Evolutionary conservation across 1,284 basidiomycete genomes (phyloP), one percentile per base, ranked within the genome.

Genomic region (Cutaneotrichosporon dermatis): DNA sequence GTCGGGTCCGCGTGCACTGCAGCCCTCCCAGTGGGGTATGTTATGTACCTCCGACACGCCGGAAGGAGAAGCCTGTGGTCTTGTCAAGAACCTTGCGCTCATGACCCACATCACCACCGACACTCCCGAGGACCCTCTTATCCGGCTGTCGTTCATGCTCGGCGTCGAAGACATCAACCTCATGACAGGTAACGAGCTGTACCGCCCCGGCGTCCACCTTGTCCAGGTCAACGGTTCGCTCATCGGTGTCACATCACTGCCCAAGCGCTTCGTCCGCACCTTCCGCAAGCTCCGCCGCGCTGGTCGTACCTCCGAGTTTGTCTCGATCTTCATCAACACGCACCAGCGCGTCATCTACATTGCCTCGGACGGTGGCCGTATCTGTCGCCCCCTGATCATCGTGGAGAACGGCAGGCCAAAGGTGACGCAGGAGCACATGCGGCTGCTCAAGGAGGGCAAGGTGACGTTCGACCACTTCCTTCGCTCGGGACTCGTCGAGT

Each of bases 101-200:
- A 99, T 99, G 94, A 99, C 97, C 3, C 97, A 99, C 78, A 99
- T 99, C 77, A 99, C 96, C 11, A 99, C 97, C 33, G 96, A 99
- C 76, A 93, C 95, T 15, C 93, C 96, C 63, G 96, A 99, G 77
- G 90, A 88, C 64, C 94, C 96, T 3, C 90, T 99, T 62, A 86
- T 92, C 68, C 84, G 87, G 62, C 81, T 98, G 48, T 88, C 92
- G 3, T 96, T 89, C 78, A 88, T 96, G 85, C 85, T 99, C 35
- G 97, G 96, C 37, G 89, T 96, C 16, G 94, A 99, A 85, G 96
- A 99, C 76, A 97, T 99, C 74, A 86, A 86, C 66, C 82, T 94
- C 42, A 85, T 89, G 50, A 98, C 95, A 34, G 96, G 96, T 6
- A 88, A 91, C 51, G 96, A 99, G 81, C 92, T 99, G 68, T 98